phyloP scores from a whole-genome alignment of 805 yeast species.

The Jamesozyma rosinii region DNA sequence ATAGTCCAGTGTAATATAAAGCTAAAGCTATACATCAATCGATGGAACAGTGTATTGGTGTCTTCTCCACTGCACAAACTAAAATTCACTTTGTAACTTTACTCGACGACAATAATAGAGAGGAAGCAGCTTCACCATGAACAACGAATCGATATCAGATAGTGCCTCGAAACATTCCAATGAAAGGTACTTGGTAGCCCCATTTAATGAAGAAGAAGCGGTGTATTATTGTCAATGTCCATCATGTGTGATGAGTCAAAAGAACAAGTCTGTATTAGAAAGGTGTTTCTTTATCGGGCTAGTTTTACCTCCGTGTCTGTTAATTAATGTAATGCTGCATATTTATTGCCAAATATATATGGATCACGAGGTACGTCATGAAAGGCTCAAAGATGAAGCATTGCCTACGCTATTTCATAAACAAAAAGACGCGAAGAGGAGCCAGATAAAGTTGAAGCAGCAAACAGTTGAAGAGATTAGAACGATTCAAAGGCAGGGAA shows the following conservation, averaged over 20 bases:
- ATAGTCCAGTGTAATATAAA: too few species aligned
- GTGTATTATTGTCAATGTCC: conserved; percentile 17
- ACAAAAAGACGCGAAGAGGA: conserved; percentile 6
- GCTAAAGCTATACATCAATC: too few species aligned
- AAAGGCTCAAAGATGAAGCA: conserved; percentile 17
- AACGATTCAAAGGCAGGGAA: neutral
- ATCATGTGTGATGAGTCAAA: conserved; percentile 12
- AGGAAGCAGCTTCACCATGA: neutral
- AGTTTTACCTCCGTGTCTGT: conserved; percentile 19
- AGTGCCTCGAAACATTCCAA: neutral
- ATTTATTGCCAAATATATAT: conserved; percentile 15
- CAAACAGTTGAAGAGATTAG: neutral
- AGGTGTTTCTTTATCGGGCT: conserved; percentile 19
- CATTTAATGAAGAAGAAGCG: conserved; percentile 8
- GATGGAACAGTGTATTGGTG: too few species aligned
- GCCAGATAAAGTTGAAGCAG: neutral
- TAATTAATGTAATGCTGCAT: conserved; percentile 12
- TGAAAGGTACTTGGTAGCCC: conserved; percentile 9
- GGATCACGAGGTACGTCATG: conserved; percentile 18
- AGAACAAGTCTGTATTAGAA: conserved; percentile 4
- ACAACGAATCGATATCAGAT: neutral
- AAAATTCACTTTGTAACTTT: too few species aligned
- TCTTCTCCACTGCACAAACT: too few species aligned
- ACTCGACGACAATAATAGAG: too few species aligned
- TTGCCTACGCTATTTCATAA: conserved; percentile 25